phyloP scores from a whole-genome alignment of 2,329 filamentous ascomycete species.

The Davidsoniella eucalypti region DNA sequence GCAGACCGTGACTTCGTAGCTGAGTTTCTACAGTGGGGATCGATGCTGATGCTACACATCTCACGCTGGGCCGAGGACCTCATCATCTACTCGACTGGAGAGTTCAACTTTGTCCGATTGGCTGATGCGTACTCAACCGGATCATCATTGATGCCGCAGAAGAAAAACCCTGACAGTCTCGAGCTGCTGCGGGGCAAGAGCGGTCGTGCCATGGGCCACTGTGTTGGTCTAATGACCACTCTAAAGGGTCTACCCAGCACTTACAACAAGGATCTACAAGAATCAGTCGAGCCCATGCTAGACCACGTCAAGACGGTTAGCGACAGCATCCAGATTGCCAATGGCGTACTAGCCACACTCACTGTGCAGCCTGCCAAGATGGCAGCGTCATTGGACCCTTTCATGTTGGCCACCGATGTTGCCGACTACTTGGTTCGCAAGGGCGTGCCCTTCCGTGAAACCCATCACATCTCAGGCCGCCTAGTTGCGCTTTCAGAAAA shows the following conservation, averaged over 20 bases:
- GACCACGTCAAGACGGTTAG: constrained; percentile 68
- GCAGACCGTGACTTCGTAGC: constrained; percentile 69
- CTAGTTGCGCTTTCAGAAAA: too few species aligned
- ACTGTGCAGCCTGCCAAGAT: too few species aligned
- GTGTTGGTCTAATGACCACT: constrained; percentile 60
- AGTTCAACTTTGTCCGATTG: constrained; percentile 60
- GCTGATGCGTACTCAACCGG: constrained; percentile 71
- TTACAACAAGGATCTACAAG: constrained; percentile 89
- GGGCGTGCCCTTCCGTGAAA: too few species aligned
- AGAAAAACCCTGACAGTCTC: constrained; percentile 69
- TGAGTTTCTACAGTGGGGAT: constrained; percentile 67
- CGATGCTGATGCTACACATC: constrained; percentile 64
- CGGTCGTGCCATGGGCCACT: constrained; percentile 62
- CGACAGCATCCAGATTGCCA: constrained; percentile 67
- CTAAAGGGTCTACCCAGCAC: constrained; percentile 56
- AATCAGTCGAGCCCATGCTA: constrained; percentile 71
- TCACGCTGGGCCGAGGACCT: constrained; percentile 72
- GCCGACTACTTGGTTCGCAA: too few species aligned
- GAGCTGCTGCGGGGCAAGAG: constrained; percentile 57
- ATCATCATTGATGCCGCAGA: constrained; percentile 64
- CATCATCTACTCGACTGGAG: constrained; percentile 63
- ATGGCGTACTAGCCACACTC: too few species aligned
- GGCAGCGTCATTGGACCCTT: too few species aligned
- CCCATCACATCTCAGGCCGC: too few species aligned
- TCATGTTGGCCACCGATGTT: too few species aligned